Percentiles rank a stretch among this genome's conserved stretches.
Evolutionary conservation across 1,284 basidiomycete genomes (phyloP).

Genomic region (Marasmius fiardii): DNA sequence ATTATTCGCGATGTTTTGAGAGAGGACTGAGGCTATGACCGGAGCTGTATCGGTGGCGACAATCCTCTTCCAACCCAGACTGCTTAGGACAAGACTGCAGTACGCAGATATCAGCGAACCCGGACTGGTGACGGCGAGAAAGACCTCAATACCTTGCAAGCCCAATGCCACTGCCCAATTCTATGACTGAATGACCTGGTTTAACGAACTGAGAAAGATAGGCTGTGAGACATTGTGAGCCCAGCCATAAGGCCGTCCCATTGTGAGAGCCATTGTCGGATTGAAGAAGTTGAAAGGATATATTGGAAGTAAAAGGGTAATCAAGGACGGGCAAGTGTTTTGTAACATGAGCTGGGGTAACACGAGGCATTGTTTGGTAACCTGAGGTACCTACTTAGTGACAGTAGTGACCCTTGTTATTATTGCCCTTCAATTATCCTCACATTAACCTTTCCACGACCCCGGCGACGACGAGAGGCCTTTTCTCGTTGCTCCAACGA

Average conservation of each 20-base stretch:
- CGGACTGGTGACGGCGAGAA: constrained; percentile 12
- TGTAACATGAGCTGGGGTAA: constrained; percentile 7
- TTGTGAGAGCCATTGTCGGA: constrained; percentile 62
- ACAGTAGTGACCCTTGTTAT: background rate
- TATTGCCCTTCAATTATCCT: background rate
- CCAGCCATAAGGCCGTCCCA: constrained; percentile 88
- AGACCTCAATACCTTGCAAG: constrained; percentile 59
- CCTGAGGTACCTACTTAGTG: constrained; percentile 10
- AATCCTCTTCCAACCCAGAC: constrained; percentile 68
- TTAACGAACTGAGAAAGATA: constrained; percentile 45
- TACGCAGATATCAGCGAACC: constrained; percentile 15
- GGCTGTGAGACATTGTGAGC: constrained; percentile 69
- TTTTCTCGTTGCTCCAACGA: constrained; percentile 18
- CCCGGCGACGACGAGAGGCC: background rate
- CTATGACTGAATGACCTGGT: constrained; percentile 51
- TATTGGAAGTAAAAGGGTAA: constrained; percentile 39
- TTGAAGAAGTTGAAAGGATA: constrained; percentile 49
- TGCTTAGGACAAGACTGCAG: constrained; percentile 61
- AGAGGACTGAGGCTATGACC: constrained; percentile 67
- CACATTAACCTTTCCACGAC: background rate
- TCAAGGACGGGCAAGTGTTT: constrained; percentile 7
- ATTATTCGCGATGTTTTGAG: constrained; percentile 61
- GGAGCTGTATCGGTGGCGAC: constrained; percentile 76
- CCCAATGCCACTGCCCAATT: constrained; percentile 83
- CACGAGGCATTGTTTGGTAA: constrained; percentile 16